A percentile compares a stretch with the other conserved stretches of the same genome.
Evolutionary conservation across 2,329 filamentous ascomycete species (phyloP).

Genomic region (Lizonia empirigonia): DNA sequence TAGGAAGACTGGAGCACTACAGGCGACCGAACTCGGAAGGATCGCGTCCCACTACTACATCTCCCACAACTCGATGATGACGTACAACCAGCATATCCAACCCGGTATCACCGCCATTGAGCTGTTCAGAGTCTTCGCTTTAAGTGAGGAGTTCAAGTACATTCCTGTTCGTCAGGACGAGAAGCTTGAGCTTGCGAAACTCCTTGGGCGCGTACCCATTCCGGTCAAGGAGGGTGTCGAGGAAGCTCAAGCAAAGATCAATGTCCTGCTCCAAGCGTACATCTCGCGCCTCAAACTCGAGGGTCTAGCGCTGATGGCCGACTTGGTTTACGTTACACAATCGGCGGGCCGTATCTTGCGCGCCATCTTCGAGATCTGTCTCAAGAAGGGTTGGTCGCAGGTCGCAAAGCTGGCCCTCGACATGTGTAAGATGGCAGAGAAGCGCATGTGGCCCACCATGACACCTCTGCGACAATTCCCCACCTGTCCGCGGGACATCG

Average conservation of each 20-base stretch:
- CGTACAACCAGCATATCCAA: slow-evolving; percentile 94
- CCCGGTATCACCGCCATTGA: slow-evolving; percentile 92
- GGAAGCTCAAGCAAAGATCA: slow-evolving; percentile 96
- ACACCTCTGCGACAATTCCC: slow-evolving; percentile 87
- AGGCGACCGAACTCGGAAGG: slow-evolving; percentile 90
- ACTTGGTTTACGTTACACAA: slow-evolving; percentile 98
- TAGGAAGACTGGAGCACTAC: slow-evolving; percentile 85
- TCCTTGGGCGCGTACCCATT: slow-evolving; percentile 87
- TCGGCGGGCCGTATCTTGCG: slow-evolving; percentile 94
- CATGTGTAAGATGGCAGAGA: slow-evolving; percentile 98
- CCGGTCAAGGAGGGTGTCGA: slow-evolving; percentile 98
- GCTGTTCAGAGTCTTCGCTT: slow-evolving; percentile 92
- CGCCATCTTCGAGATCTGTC: slow-evolving; percentile 94
- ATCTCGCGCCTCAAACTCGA: slow-evolving; percentile 94
- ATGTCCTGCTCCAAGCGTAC: slow-evolving; percentile 93
- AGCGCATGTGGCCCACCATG: slow-evolving; percentile 99
- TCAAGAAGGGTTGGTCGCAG: slow-evolving; percentile 94
- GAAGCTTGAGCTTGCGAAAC: slow-evolving; percentile 92
- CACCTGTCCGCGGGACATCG: slow-evolving; percentile 78
- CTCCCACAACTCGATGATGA: slow-evolving; percentile 93
- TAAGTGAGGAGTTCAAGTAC: slow-evolving; percentile 98
- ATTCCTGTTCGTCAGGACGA: slow-evolving; percentile 97
- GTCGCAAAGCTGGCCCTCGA: slow-evolving; percentile 92
- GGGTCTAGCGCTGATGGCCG: slow-evolving; percentile 93
- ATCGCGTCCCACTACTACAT: slow-evolving; percentile 99